Evolutionary conservation across 148 eudicot species (phyloP), one percentile per base, ranked within the genome.

Genomic region (Rhododendron mucronatum): DNA sequence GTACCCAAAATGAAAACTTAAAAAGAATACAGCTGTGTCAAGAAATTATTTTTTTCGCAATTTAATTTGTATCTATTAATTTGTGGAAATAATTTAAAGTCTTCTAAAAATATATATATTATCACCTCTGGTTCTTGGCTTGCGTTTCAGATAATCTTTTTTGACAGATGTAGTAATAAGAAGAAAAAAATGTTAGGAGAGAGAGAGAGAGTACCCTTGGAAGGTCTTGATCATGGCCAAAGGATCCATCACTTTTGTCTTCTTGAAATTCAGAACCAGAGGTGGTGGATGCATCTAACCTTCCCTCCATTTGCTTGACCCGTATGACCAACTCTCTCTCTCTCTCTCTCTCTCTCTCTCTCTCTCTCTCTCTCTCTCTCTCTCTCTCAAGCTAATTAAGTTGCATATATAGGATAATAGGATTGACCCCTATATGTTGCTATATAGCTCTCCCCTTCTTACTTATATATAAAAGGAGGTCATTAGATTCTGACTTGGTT

Each of bases 291-390:
- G 59, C 35, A 50, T 86, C 82, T 44, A 41, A 78, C 73, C 86
- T 89, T 50, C 69, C 81, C 81, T 91, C 90, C 93, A 91, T 91
- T 69, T 30, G 82, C 73, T 57, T 18, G 37, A 63, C 16, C 5
- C 1, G 26, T 59, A 21, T 59, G 10, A 59, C 20, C 65, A 59
- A 51, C 57, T 26, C 74, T 67, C 75, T 28, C 75, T 69, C 75
- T 69, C 75, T 69, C 26, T 35, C 35, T 26, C 35, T 50, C 28
- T 51, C 86, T 35, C 10, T 63, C 65, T 59, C 65, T 59, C 65
- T 59, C 65, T 59, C 65, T 59, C 65, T 59, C 65, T 59, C 65
- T 59, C 65, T 59, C 63, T 79, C 87, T 48, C 9, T 39, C 61
- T 28, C 57, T 55, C 4, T 9, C 35, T 15, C 11, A 53, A 61